Evolutionary conservation across 345 rosid genomes (phyloP), one percentile per base, ranked within the genome.

Genomic region (Capsella bursapastoris): DNA sequence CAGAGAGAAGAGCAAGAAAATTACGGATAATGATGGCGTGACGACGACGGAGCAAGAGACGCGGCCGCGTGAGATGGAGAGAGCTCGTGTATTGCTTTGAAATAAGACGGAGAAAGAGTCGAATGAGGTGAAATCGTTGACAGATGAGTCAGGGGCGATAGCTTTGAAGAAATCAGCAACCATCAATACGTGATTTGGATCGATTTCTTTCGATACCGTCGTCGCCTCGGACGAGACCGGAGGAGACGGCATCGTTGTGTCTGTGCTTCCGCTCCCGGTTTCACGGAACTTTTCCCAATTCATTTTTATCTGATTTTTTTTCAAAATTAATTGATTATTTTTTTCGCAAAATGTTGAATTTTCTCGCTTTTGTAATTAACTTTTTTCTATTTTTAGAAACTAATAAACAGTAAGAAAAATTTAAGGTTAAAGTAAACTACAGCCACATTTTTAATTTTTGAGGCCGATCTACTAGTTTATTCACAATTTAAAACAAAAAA

Each of bases 1-100:
- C 13, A 59, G 25, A 12, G 27, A 47, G 29, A 45, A 34, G 56
- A 9, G 18, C 29, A 45, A 34, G 47, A n/a, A 43, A 2, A 41
- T 80, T 88, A 92, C 98, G 22, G 70, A 1, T 56, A 87, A 1
- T 12, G 75, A 27, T 2, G 95, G 88, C 6, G 76, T 62, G 82
- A 86, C 92, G 78, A 83, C 14, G 85, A 88, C 76, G 77, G 70
- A 50, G 66, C 94, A 88, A 18, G 85, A 70, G 82, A 90, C 63
- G 37, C 50, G 84, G 64, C 92, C 98, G 22, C 83, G 89, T 11
- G 78, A 52, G 78, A 90, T 61, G 47, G 77, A 70, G 64, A 73
- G 67, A 71, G 73, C 79, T 43, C 55, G 80, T 76, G 86, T 83
- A 37, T 85, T 78, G 74, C 29, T 38, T 70, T 86, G 75, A 18